Conservation (phyloP, 2,329 filamentous ascomycete species). For the Ceratocystis destructans region DNA sequence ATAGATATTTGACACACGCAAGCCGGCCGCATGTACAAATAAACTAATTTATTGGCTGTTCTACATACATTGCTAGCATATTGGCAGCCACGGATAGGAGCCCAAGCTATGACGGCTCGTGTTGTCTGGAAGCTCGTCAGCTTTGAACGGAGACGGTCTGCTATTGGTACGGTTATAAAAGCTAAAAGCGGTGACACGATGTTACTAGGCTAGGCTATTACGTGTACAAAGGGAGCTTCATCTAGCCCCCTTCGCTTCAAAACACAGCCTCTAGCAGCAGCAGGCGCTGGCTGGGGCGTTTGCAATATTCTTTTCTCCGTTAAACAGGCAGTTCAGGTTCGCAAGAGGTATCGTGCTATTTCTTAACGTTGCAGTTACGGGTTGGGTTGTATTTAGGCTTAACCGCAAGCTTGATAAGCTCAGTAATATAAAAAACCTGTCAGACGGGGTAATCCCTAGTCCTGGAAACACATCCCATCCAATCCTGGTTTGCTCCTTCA, state of each 20-base stretch:
- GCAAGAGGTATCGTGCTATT: neutral
- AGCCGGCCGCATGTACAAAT: too few relatives aligned
- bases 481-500: neutral
- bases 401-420: neutral
- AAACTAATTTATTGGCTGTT: too few relatives aligned
- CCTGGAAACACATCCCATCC: neutral
- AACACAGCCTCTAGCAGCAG: neutral
- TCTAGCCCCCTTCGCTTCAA: neutral
- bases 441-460: neutral
- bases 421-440: neutral
- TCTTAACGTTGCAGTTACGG: neutral
- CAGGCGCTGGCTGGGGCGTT: neutral
- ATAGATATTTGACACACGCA: too few relatives aligned
- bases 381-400: neutral
- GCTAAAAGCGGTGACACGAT: neutral
- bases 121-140: neutral
- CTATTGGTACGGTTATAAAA: neutral
- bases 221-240: neutral
- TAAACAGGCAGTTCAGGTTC: neutral
- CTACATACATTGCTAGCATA: too few relatives aligned
- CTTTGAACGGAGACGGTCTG: neutral
- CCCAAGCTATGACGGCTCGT: too few relatives aligned
- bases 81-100: too few relatives aligned
- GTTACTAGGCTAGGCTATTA: neutral
- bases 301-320: neutral